Evolutionary conservation across 768 basidiomycete genomes (phyloP).

Genomic region (Tulasnella sp.): DNA sequence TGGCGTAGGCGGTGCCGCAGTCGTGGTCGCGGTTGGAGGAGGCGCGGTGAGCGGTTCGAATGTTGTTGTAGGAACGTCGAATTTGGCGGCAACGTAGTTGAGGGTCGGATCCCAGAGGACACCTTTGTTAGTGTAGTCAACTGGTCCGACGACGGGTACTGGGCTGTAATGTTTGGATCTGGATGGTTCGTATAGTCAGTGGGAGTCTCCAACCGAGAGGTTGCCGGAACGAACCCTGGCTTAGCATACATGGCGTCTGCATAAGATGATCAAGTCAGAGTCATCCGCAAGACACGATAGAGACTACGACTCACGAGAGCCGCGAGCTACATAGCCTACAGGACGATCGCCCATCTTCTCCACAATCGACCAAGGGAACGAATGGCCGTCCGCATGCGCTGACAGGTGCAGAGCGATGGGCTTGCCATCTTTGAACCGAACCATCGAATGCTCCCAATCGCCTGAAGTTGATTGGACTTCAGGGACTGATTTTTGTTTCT

Average conservation of each 20-base stretch:
- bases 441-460: constrained; percentile 13
- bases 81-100: constrained; percentile 13
- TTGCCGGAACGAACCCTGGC: background rate
- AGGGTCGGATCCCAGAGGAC: constrained; percentile 15
- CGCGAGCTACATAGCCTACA: constrained; percentile 13
- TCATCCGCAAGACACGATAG: background rate
- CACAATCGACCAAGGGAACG: constrained; percentile 7
- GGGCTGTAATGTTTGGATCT: constrained; percentile 11
- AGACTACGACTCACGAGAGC: constrained; percentile 9
- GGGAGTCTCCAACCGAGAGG: background rate
- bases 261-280: background rate
- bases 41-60: background rate
- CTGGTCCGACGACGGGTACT: constrained; percentile 12
- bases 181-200: background rate
- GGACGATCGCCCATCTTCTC: constrained; percentile 12
- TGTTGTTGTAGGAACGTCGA: background rate
- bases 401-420: constrained; percentile 14
- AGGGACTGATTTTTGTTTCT: background rate
- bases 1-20: constrained; percentile 1
- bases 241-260: constrained; percentile 15
- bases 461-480: background rate
- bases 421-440: constrained; percentile 8
- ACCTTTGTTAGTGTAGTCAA: constrained; percentile 11
- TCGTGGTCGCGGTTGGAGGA: background rate
- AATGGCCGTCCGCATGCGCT: constrained; percentile 9